Evolutionary conservation across 2,329 filamentous ascomycete genomes (phyloP).

Genomic region (Talaromyces atroroseus): DNA sequence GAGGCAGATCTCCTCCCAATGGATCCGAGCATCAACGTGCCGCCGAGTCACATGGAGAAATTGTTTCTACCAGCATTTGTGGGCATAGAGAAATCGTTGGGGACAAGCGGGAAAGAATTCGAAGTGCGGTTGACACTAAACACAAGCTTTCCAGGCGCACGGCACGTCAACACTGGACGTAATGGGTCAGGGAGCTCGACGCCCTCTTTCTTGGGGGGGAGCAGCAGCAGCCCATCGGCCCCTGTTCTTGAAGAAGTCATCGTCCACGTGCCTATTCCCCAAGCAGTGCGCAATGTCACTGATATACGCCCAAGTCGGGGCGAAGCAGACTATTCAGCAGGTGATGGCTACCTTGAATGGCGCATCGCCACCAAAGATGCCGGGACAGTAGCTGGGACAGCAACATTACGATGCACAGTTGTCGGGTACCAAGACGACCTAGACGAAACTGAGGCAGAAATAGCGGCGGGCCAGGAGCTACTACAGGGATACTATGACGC

Average conservation of each 20-base stretch:
- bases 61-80: constrained; percentile 77
- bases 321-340: constrained; percentile 74
- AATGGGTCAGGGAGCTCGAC: constrained; percentile 44
- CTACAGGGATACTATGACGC: constrained; percentile 43
- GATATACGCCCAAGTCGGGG: constrained; percentile 77
- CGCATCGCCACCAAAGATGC: constrained; percentile 73
- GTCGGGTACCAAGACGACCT: constrained; percentile 58
- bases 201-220: constrained; percentile 45
- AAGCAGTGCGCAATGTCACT: constrained; percentile 72
- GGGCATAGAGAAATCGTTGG: constrained; percentile 76
- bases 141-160: constrained; percentile 55
- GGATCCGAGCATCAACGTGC: constrained; percentile 53
- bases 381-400: constrained; percentile 59
- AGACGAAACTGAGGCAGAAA: constrained; percentile 34
- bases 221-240: constrained; percentile 54
- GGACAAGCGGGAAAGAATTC: constrained; percentile 72
- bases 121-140: constrained; percentile 74
- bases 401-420: constrained; percentile 73
- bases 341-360: constrained; percentile 74
- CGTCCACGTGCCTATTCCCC: constrained; percentile 72
- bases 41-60: constrained; percentile 51
- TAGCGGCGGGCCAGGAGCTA: constrained; percentile 32
- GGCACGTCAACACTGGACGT: constrained; percentile 31
- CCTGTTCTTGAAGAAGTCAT: constrained; percentile 69
- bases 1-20: constrained; percentile 84